Evolutionary conservation across 257 asterid genomes (phyloP).

Genomic region (Leptodermis oblonga): DNA sequence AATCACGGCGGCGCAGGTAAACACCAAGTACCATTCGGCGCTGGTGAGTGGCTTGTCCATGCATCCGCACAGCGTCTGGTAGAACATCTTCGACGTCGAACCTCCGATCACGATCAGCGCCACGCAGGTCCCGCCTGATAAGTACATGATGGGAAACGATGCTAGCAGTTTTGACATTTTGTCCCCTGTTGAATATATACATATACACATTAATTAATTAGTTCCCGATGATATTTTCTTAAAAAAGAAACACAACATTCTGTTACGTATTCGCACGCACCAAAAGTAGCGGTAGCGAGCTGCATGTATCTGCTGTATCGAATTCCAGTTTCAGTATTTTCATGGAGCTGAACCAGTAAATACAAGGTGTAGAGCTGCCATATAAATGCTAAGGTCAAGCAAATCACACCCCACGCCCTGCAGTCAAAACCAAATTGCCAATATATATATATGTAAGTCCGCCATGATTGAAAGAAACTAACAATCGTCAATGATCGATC

Average conservation of each 20-base stretch:
- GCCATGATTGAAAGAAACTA: no score
- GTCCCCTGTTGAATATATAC: conserved; percentile 21
- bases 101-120: conserved; percentile 82
- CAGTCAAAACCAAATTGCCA: no score
- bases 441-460: no score
- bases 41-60: conserved; percentile 46
- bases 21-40: conserved; percentile 85
- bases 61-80: conserved; percentile 68
- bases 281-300: conserved; percentile 70
- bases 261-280: conserved; percentile 30
- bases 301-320: conserved; percentile 93
- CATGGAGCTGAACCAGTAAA: conserved; percentile 78
- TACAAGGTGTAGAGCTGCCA: conserved; percentile 88
- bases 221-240: no score
- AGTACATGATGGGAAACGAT: conserved; percentile 58
- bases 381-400: conserved; percentile 60
- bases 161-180: conserved; percentile 26
- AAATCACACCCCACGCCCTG: conserved; percentile 81
- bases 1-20: conserved; percentile 69
- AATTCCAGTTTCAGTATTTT: conserved; percentile 59
- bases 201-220: not conserved
- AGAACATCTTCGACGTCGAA: conserved; percentile 53
- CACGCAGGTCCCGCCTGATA: conserved; percentile 81
- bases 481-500: no score
- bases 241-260: no score